Evolutionary conservation across 176 grass and related monocot species (phyloP), one percentile per base, ranked within the genome.

Genomic region (Carex scoparia): DNA sequence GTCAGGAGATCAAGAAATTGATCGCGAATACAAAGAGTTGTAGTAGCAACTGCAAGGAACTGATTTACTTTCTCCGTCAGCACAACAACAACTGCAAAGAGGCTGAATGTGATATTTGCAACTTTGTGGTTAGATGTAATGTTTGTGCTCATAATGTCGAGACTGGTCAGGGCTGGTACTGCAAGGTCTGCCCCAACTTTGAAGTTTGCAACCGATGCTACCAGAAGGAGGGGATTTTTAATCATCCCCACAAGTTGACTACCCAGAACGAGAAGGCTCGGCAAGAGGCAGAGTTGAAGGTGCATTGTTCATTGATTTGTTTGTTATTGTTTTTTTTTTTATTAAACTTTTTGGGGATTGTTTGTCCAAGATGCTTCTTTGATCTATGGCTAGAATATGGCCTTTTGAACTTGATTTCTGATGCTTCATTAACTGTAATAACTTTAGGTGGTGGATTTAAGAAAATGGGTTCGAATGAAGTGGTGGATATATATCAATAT

Each of bases 111-210:
- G 32, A 69, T 33, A 69, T 69, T 69, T 69, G 65, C 65, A 37
- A 35, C 31, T 69, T 69, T 69, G 65, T 40, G 94, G 90, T 76
- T 76, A 91, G 89, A 38, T 98, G 95, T 79, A 89, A 98, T 61
- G 86, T 85, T 32, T 98, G 95, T 86, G 59, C 81, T 86, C 95
- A 89, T 86, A 93, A 94, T 83, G 94, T 94, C 84, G 91, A 98
- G 90, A 86, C 91, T 84, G 95, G 91, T 69, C 91, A 98, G 84
- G 95, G 93, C 28, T 98, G 95, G 95, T 91, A 89, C 28, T 98
- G 95, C 5, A 92, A 93, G 90, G 66, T 91, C 74, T 98, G 92
- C 68, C 86, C 93, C 76, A 91, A 98, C 89, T 98, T 94, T 83
- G 92, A 98, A 85, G 93, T 98, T 46, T 98, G 95, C 89, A 93